A percentile compares a stretch with the other conserved stretches of the same genome.
phyloP scores from a whole-genome alignment of 148 eudicot species.

The Amaranthus hypochondriacus region DNA sequence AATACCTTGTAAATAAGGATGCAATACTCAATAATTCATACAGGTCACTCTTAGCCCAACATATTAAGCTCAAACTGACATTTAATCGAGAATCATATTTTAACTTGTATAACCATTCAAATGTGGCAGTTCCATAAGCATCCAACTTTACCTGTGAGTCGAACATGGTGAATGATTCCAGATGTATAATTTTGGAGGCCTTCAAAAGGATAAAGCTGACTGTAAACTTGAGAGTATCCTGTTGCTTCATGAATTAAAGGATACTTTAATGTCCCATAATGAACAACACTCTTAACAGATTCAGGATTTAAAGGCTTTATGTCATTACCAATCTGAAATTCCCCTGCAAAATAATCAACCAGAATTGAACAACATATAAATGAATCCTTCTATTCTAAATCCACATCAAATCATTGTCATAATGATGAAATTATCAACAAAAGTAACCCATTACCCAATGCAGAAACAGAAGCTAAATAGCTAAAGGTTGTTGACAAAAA shows the following conservation, averaged over 20 bases:
- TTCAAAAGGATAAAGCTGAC: conserved; percentile 83
- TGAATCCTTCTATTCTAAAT: neutral
- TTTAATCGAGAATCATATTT: neutral
- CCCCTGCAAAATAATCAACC: conserved; percentile 50
- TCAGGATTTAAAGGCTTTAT: conserved; percentile 68
- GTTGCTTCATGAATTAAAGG: conserved; percentile 47
- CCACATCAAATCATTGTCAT: neutral
- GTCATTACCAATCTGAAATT: conserved; percentile 68
- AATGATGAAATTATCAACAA: neutral
- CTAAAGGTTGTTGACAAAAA: neutral
- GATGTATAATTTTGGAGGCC: conserved; percentile 94
- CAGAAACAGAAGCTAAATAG: neutral
- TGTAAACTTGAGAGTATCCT: conserved; percentile 69
- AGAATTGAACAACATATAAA: neutral
- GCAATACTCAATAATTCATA: neutral
- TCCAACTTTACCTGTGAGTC: conserved; percentile 55
- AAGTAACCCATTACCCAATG: neutral
- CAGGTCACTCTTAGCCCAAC: neutral
- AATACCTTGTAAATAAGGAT: neutral
- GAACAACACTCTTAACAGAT: conserved; percentile 60
- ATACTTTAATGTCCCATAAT: conserved; percentile 43
- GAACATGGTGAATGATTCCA: conserved; percentile 95
- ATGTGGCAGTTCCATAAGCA: neutral
- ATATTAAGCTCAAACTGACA: neutral
- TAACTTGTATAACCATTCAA: neutral